Conservation (phyloP, 257 asterid genomes). For the Knoxia roxburghii region DNA sequence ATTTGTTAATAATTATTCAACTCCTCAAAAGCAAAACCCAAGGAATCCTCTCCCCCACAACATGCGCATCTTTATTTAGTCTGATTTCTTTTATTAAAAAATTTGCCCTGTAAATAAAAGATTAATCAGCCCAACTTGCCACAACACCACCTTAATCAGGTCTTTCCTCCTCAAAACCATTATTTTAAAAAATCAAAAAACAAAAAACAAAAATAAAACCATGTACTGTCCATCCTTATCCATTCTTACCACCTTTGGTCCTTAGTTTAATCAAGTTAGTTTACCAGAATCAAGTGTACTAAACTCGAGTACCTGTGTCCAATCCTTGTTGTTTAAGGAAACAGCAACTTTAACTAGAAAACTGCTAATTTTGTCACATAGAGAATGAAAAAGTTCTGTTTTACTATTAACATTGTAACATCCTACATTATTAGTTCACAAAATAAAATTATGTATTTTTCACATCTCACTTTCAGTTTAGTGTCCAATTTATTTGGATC, state of each 20-base stretch:
- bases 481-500: too few species aligned
- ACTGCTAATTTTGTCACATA: slow-evolving; percentile 5
- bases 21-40: slow-evolving; percentile 26
- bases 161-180: too few species aligned
- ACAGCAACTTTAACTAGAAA: slow-evolving; percentile 30
- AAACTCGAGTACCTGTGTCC: slow-evolving; percentile 18
- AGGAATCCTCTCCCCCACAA: slow-evolving; percentile 27
- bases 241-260: slow-evolving; percentile 14
- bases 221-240: slow-evolving; percentile 29
- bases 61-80: slow-evolving; percentile 32
- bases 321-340: slow-evolving; percentile 30
- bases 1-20: neutral
- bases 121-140: slow-evolving; percentile 5
- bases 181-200: too few species aligned
- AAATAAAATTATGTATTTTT: too few species aligned
- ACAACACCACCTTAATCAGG: neutral
- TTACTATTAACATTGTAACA: too few species aligned
- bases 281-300: slow-evolving; percentile 20
- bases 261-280: slow-evolving; percentile 12
- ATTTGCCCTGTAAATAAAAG: slow-evolving; percentile 6
- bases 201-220: neutral
- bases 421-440: too few species aligned
- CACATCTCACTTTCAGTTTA: too few species aligned
- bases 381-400: slow-evolving; percentile 8
- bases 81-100: slow-evolving; percentile 4